These are phyloP conservation scores for Dalechampia spathulata DNA, from an alignment of 441 rosid species.

Conservation along the genomic window DNA sequence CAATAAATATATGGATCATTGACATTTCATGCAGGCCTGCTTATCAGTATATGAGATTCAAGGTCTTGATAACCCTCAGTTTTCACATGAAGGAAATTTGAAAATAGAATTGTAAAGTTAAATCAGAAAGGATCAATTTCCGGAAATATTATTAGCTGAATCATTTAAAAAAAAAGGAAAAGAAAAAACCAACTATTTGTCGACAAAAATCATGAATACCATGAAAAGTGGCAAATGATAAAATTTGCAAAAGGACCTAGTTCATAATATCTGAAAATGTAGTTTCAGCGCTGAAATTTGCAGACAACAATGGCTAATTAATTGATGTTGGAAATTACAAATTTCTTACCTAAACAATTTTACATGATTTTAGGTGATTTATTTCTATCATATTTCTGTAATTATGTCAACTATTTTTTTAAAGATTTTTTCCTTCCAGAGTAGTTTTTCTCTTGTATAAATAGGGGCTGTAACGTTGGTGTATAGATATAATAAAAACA, in stretches of 20 bases:
- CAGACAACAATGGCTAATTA: neutral
- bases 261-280: neutral
- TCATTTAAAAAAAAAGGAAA: too few species aligned
- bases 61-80: neutral
- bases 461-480: too few species aligned
- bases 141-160: neutral
- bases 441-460: too few species aligned
- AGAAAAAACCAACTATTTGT: neutral
- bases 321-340: too few species aligned
- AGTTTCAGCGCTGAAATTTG: neutral
- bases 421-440: too few species aligned
- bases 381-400: too few species aligned
- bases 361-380: too few species aligned
- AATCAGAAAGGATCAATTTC: neutral
- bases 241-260: neutral
- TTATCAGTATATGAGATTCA: neutral
- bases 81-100: neutral
- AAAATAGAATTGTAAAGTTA: too few species aligned
- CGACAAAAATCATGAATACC: neutral
- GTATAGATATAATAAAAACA: too few species aligned
- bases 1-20: constrained; percentile 1
- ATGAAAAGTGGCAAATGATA: neutral
- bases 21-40: neutral
- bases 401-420: too few species aligned
- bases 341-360: too few species aligned